A percentile compares a stretch with the other conserved stretches of the same genome.
phyloP scores from a whole-genome alignment of 192 early-diverging fungal genomes.

The Thoreauomyces humboldtii region DNA sequence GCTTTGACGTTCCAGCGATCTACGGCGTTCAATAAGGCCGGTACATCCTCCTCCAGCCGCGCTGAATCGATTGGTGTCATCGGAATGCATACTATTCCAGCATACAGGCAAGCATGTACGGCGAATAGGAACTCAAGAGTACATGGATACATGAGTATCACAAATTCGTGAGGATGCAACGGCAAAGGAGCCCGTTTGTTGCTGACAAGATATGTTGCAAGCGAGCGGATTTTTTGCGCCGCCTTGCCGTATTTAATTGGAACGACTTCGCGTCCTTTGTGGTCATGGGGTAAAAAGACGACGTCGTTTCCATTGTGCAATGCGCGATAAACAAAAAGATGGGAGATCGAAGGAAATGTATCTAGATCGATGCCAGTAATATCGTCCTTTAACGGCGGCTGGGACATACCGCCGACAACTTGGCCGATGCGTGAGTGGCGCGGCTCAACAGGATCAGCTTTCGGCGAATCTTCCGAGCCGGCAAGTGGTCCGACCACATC shows the following conservation, averaged over 20 bases:
- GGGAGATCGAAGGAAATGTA: slow-evolving; percentile 65
- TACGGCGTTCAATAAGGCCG: slow-evolving; percentile 56
- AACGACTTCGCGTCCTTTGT: slow-evolving; percentile 49
- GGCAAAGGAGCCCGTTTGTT: slow-evolving; percentile 55
- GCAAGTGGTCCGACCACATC: not conserved
- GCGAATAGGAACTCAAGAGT: slow-evolving; percentile 69
- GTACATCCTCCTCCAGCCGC: slow-evolving; percentile 69
- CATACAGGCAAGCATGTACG: slow-evolving; percentile 77
- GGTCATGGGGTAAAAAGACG: slow-evolving; percentile 60
- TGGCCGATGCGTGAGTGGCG: slow-evolving; percentile 18
- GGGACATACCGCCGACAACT: slow-evolving; percentile 57
- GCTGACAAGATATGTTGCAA: slow-evolving; percentile 59
- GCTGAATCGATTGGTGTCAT: slow-evolving; percentile 63
- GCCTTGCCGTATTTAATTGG: slow-evolving; percentile 69
- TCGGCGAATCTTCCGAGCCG: not conserved
- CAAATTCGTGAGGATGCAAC: slow-evolving; percentile 55
- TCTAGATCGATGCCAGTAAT: slow-evolving; percentile 64
- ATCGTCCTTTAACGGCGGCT: slow-evolving; percentile 68
- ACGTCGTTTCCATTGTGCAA: slow-evolving; percentile 52
- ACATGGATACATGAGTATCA: slow-evolving; percentile 64
- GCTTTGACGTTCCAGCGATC: slow-evolving; percentile 58
- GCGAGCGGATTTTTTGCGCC: slow-evolving; percentile 58
- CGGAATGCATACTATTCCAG: slow-evolving; percentile 72
- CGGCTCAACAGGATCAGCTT: not conserved
- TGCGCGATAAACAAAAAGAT: slow-evolving; percentile 70